A percentile compares a stretch with the other conserved stretches of the same genome.
These are phyloP conservation scores for Septoria petroselini DNA, from an alignment of 2,329 filamentous ascomycete genomes.

Conservation along the genomic window DNA sequence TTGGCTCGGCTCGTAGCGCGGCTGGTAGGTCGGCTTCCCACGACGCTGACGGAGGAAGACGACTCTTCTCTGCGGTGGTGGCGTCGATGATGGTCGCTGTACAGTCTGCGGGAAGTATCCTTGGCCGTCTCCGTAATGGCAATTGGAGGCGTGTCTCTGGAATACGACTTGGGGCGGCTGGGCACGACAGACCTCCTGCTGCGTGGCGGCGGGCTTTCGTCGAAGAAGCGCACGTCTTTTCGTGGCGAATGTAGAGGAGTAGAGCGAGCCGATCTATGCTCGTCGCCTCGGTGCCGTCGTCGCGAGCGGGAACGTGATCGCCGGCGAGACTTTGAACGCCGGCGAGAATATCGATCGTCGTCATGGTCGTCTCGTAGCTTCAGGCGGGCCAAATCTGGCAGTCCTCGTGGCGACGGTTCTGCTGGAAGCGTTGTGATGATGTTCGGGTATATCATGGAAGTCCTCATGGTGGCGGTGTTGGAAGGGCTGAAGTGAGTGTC, in stretches of 20 bases:
- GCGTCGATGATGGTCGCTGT: slow-evolving; percentile 8
- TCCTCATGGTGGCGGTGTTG: slow-evolving; percentile 13
- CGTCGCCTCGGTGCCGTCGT: slow-evolving; percentile 2
- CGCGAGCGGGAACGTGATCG: slow-evolving; percentile 9
- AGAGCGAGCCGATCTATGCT: slow-evolving; percentile 5
- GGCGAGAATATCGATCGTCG: not conserved
- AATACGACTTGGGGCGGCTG: slow-evolving; percentile 22
- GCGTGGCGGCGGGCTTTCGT: slow-evolving; percentile 16
- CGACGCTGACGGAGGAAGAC: not conserved
- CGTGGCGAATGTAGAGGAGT: slow-evolving; percentile 12
- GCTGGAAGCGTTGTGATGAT: slow-evolving; percentile 7
- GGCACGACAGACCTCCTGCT: slow-evolving; percentile 5
- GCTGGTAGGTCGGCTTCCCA: not conserved
- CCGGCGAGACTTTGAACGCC: slow-evolving; percentile 7
- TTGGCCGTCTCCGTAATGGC: slow-evolving; percentile 23
- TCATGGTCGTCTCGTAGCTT: slow-evolving; percentile 11
- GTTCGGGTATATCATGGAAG: slow-evolving; percentile 17
- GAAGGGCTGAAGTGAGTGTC: not conserved
- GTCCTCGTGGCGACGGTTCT: slow-evolving; percentile 8
- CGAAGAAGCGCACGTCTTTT: slow-evolving; percentile 25
- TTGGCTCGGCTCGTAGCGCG: slow-evolving; percentile 5
- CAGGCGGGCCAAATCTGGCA: slow-evolving; percentile 15
- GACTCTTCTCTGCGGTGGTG: slow-evolving; percentile 4
- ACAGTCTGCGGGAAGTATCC: slow-evolving; percentile 24
- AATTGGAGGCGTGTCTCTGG: slow-evolving; percentile 20